Percentiles rank a stretch among this genome's conserved stretches.
These are phyloP conservation scores for Starmerella vitae DNA, from an alignment of 805 yeast genomes.

Conservation along the genomic window DNA sequence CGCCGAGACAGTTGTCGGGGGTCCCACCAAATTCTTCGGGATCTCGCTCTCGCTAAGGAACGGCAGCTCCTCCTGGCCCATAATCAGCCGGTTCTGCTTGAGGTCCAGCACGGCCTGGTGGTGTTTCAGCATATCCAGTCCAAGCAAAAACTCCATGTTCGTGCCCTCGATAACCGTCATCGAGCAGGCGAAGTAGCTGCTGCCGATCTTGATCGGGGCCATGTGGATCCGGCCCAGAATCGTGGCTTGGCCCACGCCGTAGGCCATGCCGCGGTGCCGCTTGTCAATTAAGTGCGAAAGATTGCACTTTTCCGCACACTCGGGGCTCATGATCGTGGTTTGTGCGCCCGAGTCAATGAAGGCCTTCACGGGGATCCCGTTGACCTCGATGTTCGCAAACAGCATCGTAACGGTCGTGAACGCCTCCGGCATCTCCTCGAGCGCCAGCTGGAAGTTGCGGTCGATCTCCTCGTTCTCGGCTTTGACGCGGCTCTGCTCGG, in stretches of 20 bases:
- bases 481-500: conserved; percentile 32
- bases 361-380: conserved; percentile 72
- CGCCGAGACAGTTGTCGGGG: conserved; percentile 15
- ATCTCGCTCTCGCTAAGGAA: conserved; percentile 65
- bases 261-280: conserved; percentile 67
- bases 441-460: conserved; percentile 65
- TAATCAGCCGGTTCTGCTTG: conserved; percentile 44
- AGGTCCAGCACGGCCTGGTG: conserved; percentile 76
- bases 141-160: conserved; percentile 54
- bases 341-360: conserved; percentile 97
- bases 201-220: conserved; percentile 70
- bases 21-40: conserved; percentile 29
- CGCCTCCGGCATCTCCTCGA: conserved; percentile 80
- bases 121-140: conserved; percentile 79
- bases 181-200: conserved; percentile 47
- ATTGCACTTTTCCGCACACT: conserved; percentile 59
- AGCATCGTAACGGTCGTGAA: conserved; percentile 76
- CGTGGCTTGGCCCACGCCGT: conserved; percentile 76
- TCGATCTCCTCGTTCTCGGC: conserved; percentile 53
- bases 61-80: conserved; percentile 59
- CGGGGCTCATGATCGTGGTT: conserved; percentile 64
- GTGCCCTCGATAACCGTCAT: conserved; percentile 54
- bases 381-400: conserved; percentile 62
- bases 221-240: conserved; percentile 79
- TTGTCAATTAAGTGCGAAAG: conserved; percentile 62